Evolutionary conservation across 1,284 basidiomycete genomes (phyloP), one percentile per base, ranked within the genome.

Genomic region (Ceratobasidium sp.): DNA sequence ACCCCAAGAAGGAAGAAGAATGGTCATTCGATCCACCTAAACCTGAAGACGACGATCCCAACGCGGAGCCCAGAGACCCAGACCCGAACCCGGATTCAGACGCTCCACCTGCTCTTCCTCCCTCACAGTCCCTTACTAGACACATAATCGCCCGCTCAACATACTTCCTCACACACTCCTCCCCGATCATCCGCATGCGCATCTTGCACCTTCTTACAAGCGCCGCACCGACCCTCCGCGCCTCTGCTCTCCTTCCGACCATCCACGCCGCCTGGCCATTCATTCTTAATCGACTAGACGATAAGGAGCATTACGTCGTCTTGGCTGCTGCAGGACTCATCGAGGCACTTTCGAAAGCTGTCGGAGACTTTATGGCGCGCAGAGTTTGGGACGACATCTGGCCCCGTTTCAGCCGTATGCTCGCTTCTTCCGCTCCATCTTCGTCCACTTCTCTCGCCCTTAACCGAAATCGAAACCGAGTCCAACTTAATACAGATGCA

Each of bases 211-310:
- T 98, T 15, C 85, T 98, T 36, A 84, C 88, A 11, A 87, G 89
- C 1, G 89, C 95, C 0, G 89, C 93, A 2, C 88, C 92, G 0
- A 90, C 96, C 9, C 86, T 98, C 24, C 88, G 91, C 0, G 90
- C 91, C 78, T 88, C 89, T 11, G 89, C 91, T 22, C 86, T 97
- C 19, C 86, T 98, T 54, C 93, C 95, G 0, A 87, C 92, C 9
- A 89, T 98, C 60, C 93, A 98, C 82, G 86, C 88, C 33, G 91
- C 93, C 0, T 98, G 96, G 96, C 93, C 94, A 19, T 93, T 92
- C 81, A 89, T 98, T 78, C 83, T 98, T 63, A 94, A 95, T 78
- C 88, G 96, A 7, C 85, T 98, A 14, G 81, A 83, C 24, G 74
- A 97, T 80, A 64, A 85, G 0, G 90, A 94, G 80, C 85, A 90